Evolutionary conservation across 2,329 filamentous ascomycete genomes (phyloP), one percentile per base, ranked within the genome.

Genomic region (Paraphaeosphaeria minitans): DNA sequence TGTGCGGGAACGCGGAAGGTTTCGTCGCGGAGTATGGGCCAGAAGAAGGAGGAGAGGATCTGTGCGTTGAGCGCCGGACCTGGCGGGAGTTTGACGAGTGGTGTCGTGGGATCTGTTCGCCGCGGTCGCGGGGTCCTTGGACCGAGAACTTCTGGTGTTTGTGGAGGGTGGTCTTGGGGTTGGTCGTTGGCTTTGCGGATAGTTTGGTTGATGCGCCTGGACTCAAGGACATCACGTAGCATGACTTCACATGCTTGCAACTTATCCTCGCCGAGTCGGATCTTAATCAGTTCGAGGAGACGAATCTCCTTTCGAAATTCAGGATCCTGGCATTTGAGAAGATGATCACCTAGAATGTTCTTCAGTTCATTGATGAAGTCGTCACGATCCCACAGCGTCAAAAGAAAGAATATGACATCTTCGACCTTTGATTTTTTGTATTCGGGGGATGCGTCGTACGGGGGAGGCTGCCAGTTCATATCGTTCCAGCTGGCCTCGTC

Each of bases 291-390:
- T 57, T 94, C 88, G 6, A 98, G 83, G 4, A 97, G 90, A 56
- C 90, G 89, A 55, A 91, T 73, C 72, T 91, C 95, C 74, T 92
- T 92, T 59, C 90, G 85, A 66, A 93, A 96, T 24, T 85, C 82
- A 1, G 75, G 71, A 19, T 85, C 81, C 60, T 89, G 88, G 48
- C 85, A 86, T 58, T 82, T 81, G 19, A 88, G 78, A 3, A 99
- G 80, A 48, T 93, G 88, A 62, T 96, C 92, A 5, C 91, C 91
- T n/a, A 99, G 85, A 45, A 96, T 91, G 54, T 84, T 87, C 71
- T 97, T 93, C 62, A 99, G 90, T 74, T 98, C 94, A 66, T 93
- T 96, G 77, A 97, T 95, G 72, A 98, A 98, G 47, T 97, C 94
- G 66, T 93, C 92, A 19, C 90, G 90, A 13, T 97, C 94, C 66